Base-by-base conservation (phyloP, 2,329 filamentous ascomycete genomes). In the Juglanconis juglandina region DNA sequence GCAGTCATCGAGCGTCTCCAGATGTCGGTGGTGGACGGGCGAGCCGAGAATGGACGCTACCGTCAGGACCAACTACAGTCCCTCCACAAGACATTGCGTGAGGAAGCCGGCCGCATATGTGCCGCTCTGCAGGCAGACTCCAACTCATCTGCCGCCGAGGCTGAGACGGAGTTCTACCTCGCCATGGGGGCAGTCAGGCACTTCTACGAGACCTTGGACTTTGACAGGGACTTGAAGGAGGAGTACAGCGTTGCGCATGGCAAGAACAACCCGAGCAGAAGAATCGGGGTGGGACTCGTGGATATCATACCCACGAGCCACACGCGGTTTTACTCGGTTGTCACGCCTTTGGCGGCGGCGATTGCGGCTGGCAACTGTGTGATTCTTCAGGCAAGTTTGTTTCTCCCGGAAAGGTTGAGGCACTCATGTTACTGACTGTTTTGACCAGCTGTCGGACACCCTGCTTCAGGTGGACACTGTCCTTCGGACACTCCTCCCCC, bases 1-100 rank as follows among this genome's bases (percentile, higher is more conserved):
- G 52, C 56, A 46, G 67, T 65, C 33, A 59, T 70, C 11, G 66
- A 69, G 41, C 71, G 72, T 6, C 65, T 78, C 10, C 54, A 71
- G 39, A 66, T 68, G n/a, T 68, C 74, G 33, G 67, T 70, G 39
- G 65, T 73, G 14, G 76, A 79, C 61, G 75, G 75, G 39, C 72
- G 75, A 3, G 67, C 72, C 2, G 68, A 72, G 14, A 75, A 74
- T 59, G 68, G 71, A 32, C 68, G 72, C 14, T 76, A 73, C 63
- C 72, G 73, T 2, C 75, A 77, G 57, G 62, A 67, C 4, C 75
- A 77, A 61, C 72, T 79, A 30, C 68, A 71, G 47, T 64, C 64
- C 8, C 67, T 79, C 1, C 76, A 77, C 58, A 53, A 67, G 2
- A 53, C 64, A 1, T 65, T 79, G 7, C 58, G 70, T 5, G 62